Evolutionary conservation across 345 rosid species (phyloP), one percentile per base, ranked within the genome.

Genomic region (Laguncularia racemosa): DNA sequence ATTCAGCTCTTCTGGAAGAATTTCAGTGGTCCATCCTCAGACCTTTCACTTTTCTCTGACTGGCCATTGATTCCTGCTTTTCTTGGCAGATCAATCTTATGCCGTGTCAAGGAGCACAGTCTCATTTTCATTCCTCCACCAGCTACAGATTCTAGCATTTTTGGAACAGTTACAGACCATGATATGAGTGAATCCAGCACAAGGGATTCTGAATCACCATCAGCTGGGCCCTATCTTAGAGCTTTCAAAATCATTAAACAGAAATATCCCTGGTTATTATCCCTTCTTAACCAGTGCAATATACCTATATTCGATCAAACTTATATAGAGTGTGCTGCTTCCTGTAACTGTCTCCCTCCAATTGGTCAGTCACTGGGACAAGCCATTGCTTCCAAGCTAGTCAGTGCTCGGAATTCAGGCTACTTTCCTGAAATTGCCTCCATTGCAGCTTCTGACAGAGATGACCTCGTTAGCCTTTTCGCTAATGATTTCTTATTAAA

Each of bases 1-100:
- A 70, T 91, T 65, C 74, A 71, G 64, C 82, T 86, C 61, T 91
- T 91, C 64, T 91, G 97, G 97, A 88, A 81, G 70, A 74, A 76
- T 63, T 88, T 82, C 67, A 73, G 67, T 67, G 83, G 81, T 55
- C 81, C 91, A 46, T 67, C 69, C 18, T 95, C 81, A 54, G 83
- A 85, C 43, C 81, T 88, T 56, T 72, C 80, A 46, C 80, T 84
- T 55, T 91, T 88, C 63, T 76, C 83, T 17, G 95, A 91, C 62
- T 91, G 97, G 97, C 97, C 97, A 43, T 64, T 91, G 56, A 79
- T 91, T 77, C 97, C 97, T 80, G 95, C 95, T 53, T 85, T 88
- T 74, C 95, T 88, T 67, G 96, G 97, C 45, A 78, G 96, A 73
- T 82, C 91, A 48, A 76, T 88, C 57, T 73, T 91, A 53, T 91